Evolutionary conservation across 179 eudicot genomes (phyloP).

Genomic region (Monotropa hypopitys): DNA sequence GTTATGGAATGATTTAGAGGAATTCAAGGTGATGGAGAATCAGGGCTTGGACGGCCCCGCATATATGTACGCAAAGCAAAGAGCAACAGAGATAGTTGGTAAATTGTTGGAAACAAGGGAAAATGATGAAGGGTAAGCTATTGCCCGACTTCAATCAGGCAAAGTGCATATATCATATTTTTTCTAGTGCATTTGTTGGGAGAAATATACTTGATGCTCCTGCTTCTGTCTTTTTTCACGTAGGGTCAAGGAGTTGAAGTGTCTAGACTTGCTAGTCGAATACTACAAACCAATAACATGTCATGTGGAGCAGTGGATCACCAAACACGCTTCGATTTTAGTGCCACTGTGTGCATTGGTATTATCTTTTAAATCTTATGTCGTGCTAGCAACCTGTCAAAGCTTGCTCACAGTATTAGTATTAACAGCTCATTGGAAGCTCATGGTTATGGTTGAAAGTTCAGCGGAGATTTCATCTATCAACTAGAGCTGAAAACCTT

Average conservation of each 20-base stretch:
- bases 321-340: conserved; percentile 35
- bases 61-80: conserved; percentile 39
- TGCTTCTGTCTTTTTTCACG: conserved; percentile 10
- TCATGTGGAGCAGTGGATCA: conserved; percentile 46
- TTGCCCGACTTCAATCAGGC: neutral
- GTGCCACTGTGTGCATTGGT: conserved; percentile 57
- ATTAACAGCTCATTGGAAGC: conserved; percentile 59
- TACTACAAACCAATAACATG: conserved; percentile 52
- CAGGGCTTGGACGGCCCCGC: conserved; percentile 22
- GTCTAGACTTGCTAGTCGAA: conserved; percentile 55
- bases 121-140: conserved; percentile 37
- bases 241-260: conserved; percentile 65
- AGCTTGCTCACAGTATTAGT: conserved; percentile 33
- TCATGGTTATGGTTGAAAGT: conserved; percentile 28
- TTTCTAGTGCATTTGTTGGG: neutral
- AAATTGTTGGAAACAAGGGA: conserved; percentile 45
- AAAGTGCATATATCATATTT: neutral
- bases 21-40: conserved; percentile 22
- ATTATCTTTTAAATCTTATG: conserved; percentile 26
- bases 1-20: conserved; percentile 39
- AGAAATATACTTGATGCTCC: neutral
- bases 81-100: conserved; percentile 36
- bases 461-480: conserved; percentile 43
- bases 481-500: conserved; percentile 66
- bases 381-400: conserved; percentile 12